Base-by-base conservation (phyloP, 169 alveolate genomes). In the Plasmodium reichenowi region DNA sequence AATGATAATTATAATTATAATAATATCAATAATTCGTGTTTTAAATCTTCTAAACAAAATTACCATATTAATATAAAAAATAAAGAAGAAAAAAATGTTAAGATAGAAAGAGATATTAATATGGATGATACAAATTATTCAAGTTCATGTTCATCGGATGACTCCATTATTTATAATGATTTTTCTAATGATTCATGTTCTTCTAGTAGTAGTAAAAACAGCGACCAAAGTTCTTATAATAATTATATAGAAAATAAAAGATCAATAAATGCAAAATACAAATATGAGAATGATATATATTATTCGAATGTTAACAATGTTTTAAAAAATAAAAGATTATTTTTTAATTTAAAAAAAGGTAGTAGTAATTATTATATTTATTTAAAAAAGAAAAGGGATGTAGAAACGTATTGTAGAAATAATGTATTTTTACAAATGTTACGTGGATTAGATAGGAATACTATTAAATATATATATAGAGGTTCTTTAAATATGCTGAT, bases 401-500 rank as follows among this genome's bases (percentile, higher is more conserved):
- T 26, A 48, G 52, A 56, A 66, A 66, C 48, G 1, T 45, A 67
- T 32, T 66, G 56, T 15, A 45, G 59, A 48, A 85, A 50, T n/a
- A 85, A 85, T 59, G 86, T 85, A 50, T 85, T 38, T 72, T 62
- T 58, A 26, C 87, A 59, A 45, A 85, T 85, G 85, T 17, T 85
- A 17, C 87, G 87, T 24, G 62, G 72, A 5, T 47, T 85, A 52
- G 58, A 72, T 17, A 7, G 13, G 60, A 60, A 12, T 66, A 20
- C 58, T 24, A 71, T 85, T 20, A 13, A 71, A 32, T 85, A 85
- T 64, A 85, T 85, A 10, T 85, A 85, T 59, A 85, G 62, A 48
- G 92, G 92, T 13, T 22, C 74, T 3, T 71, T 85, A 85, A 85
- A 85, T 64, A 85, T 85, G 50, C 22, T 85, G 20, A 71, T 85